Evolutionary conservation across 2,329 filamentous ascomycete species (phyloP).

Genomic region (Magnaporthiopsis poae): DNA sequence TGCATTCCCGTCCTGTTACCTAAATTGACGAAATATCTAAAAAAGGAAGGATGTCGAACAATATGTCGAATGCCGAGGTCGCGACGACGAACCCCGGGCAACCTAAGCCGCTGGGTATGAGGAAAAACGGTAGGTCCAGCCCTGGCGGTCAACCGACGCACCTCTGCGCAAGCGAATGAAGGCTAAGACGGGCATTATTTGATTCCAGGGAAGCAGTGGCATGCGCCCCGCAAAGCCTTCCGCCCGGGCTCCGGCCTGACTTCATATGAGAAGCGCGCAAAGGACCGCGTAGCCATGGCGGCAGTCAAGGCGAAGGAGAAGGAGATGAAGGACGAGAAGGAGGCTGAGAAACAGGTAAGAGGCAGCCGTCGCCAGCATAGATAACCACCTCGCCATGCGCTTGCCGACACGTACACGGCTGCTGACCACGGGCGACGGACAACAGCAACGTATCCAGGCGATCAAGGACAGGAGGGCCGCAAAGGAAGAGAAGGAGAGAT

Average conservation of each 20-base stretch:
- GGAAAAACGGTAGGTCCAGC: conserved; percentile 62
- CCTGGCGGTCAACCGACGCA: background rate
- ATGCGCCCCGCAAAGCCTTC: conserved; percentile 71
- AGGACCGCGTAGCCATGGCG: conserved; percentile 57
- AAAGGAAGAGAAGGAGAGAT: conserved; percentile 88
- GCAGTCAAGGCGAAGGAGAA: conserved; percentile 88
- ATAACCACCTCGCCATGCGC: background rate
- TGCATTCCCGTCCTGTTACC: background rate
- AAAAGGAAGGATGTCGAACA: background rate
- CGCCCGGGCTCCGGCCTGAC: conserved; percentile 69
- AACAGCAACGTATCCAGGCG: conserved; percentile 61
- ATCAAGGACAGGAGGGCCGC: conserved; percentile 78
- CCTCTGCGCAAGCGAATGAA: background rate
- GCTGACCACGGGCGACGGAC: conserved; percentile 6
- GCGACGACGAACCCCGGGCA: conserved; percentile 20
- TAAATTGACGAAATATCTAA: background rate
- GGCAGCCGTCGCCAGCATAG: background rate
- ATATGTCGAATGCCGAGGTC: conserved; percentile 20
- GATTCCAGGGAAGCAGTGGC: conserved; percentile 86
- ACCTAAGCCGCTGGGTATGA: conserved; percentile 52
- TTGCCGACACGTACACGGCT: background rate
- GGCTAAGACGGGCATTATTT: background rate
- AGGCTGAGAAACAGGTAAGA: conserved; percentile 70
- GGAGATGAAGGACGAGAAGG: conserved; percentile 93
- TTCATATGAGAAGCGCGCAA: conserved; percentile 66